Percentiles rank a stretch among this genome's conserved stretches.
These are phyloP conservation scores for Hyphopichia burtonii DNA, from an alignment of 1,139 yeast species.

Conservation along the genomic window DNA sequence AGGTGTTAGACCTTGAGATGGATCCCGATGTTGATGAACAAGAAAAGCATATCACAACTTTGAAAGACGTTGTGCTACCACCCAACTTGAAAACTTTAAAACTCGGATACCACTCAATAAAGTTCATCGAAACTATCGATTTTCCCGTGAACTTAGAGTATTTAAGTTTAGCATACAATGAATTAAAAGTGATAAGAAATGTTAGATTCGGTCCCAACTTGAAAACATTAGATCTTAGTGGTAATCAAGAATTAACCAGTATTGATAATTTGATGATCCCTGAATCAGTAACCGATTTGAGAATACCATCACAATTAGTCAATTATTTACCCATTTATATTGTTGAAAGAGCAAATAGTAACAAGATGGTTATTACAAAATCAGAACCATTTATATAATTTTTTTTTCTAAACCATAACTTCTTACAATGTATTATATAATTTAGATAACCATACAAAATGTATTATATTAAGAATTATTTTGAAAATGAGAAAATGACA, in stretches of 20 bases:
- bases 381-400: slow-evolving; percentile 19
- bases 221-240: slow-evolving; percentile 39
- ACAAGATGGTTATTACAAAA: slow-evolving; percentile 28
- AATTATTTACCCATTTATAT: slow-evolving; percentile 39
- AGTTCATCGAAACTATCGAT: slow-evolving; percentile 38
- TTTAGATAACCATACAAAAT: too few species aligned
- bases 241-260: slow-evolving; percentile 40
- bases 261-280: slow-evolving; percentile 42
- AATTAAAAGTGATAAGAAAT: slow-evolving; percentile 36
- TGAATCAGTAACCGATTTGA: slow-evolving; percentile 34
- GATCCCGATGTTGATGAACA: slow-evolving; percentile 42
- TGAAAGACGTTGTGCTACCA: slow-evolving; percentile 45
- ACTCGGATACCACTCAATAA: slow-evolving; percentile 42
- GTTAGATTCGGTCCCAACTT: slow-evolving; percentile 37
- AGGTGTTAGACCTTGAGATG: slow-evolving; percentile 43
- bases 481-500: too few species aligned
- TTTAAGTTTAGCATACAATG: slow-evolving; percentile 41
- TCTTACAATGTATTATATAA: too few species aligned
- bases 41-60: slow-evolving; percentile 43
- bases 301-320: slow-evolving; percentile 36
- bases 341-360: slow-evolving; percentile 42
- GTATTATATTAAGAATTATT: too few species aligned
- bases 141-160: slow-evolving; percentile 34
- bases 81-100: slow-evolving; percentile 34
- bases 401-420: too few species aligned